Evolutionary conservation across 2,329 filamentous ascomycete species (phyloP), one percentile per base, ranked within the genome.

Genomic region (Balansia obtecta): DNA sequence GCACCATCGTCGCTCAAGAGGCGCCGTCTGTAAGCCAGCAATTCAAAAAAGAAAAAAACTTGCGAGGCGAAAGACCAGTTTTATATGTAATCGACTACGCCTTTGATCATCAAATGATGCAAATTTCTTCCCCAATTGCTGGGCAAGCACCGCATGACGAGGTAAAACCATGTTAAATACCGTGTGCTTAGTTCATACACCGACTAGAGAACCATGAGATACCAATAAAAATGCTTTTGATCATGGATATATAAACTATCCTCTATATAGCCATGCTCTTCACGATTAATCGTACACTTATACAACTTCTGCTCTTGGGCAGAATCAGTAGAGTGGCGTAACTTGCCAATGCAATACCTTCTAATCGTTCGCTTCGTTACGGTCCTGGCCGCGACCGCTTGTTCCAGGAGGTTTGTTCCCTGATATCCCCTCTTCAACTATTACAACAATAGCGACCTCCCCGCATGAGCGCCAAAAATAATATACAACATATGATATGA

Each of bases 271-370:
- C 52, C 46, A 53, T 37, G 38, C 46, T 47, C 50, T 40, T 46
- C 46, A 52, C 45, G 22, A 34, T 32, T 47, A 57, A 57, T 64
- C 61, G 57, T 65, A 63, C 61, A 65, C 56, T 57, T 55, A 61
- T 56, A 58, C 51, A 55, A 56, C 50, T 52, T 50, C 37, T 51
- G 53, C 50, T 42, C 47, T 43, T 52, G 58, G 56, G 57, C 59
- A 51, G 33, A 39, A 40, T 49, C 51, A 59, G 55, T 56, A 65
- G 64, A 66, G 64, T 62, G 64, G 64, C 63, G 59, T 60, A 60
- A 49, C 49, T 53, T 50, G 56, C 59, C 55, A 49, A 54, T 56
- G 53, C 55, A 57, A 51, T 53, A 57, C 56, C 53, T 53, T 57
- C 53, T n/a, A 48, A 43, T 33, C 39, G 30, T 41, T 37, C 12